These are phyloP conservation scores for Malassezia arunalokei DNA, from an alignment of 1,284 basidiomycete genomes.

Conservation along the genomic window DNA sequence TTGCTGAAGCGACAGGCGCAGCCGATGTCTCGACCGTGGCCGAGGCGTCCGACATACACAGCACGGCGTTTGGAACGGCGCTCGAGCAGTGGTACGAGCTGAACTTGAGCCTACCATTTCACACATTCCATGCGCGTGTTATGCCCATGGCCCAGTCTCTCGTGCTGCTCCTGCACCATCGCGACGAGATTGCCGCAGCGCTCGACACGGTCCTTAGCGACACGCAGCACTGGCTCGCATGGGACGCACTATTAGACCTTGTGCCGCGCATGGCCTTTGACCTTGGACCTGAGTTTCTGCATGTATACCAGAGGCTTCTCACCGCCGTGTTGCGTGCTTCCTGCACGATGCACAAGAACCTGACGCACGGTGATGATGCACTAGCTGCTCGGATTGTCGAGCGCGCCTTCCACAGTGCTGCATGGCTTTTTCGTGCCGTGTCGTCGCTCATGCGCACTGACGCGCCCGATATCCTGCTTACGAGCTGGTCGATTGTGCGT, in stretches of 20 bases:
- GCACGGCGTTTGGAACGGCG: conserved; percentile 22
- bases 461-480: neutral
- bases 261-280: conserved; percentile 42
- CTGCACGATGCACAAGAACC: conserved; percentile 26
- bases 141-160: conserved; percentile 27
- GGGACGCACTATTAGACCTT: conserved; percentile 40
- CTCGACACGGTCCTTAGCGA: conserved; percentile 16
- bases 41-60: conserved; percentile 19
- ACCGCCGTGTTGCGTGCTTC: conserved; percentile 31
- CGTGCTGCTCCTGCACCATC: conserved; percentile 39
- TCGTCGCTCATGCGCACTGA: conserved; percentile 28
- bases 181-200: conserved; percentile 18
- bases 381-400: conserved; percentile 39
- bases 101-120: conserved; percentile 40
- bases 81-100: conserved; percentile 40
- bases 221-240: conserved; percentile 27
- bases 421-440: conserved; percentile 35
- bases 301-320: conserved; percentile 33
- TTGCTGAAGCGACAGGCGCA: conserved; percentile 4
- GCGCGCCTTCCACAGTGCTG: conserved; percentile 35
- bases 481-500: conserved; percentile 12
- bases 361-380: conserved; percentile 35
- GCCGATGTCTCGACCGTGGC: neutral
- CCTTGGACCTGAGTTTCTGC: conserved; percentile 37
- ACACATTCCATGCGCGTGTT: conserved; percentile 23